Conservation (phyloP, 1,139 yeast species). For the Suhomyces taliae region DNA sequence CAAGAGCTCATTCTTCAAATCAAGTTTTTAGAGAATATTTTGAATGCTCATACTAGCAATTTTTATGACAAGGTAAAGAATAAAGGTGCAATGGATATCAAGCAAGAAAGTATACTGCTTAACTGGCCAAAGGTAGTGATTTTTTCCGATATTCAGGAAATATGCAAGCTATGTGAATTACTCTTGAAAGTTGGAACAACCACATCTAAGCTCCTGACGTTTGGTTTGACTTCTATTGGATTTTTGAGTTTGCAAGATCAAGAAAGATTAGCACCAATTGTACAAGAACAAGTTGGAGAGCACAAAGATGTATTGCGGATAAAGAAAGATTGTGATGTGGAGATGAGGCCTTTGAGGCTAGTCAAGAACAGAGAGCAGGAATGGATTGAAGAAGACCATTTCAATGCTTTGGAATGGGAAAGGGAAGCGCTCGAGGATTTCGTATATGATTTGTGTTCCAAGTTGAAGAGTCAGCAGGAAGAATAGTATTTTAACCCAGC, state of each 20-base stretch:
- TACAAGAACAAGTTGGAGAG: no score
- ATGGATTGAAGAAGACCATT: constrained; percentile 16
- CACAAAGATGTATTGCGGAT: no score
- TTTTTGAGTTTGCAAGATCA: background rate
- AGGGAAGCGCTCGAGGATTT: constrained; percentile 18
- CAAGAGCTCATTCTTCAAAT: constrained; percentile 13
- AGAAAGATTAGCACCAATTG: background rate
- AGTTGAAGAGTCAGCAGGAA: background rate
- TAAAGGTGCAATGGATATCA: background rate
- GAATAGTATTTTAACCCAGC: background rate
- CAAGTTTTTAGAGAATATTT: constrained; percentile 12
- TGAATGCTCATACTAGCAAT: constrained; percentile 15
- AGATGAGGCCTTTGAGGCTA: no score
- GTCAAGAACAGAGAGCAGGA: background rate
- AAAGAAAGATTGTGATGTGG: no score
- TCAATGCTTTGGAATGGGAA: constrained; percentile 27
- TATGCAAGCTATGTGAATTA: constrained; percentile 18
- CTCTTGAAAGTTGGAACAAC: constrained; percentile 22
- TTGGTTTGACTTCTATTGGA: constrained; percentile 18
- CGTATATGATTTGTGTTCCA: constrained; percentile 1
- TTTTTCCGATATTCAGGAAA: constrained; percentile 17
- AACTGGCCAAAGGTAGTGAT: constrained; percentile 17
- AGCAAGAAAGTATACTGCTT: constrained; percentile 2
- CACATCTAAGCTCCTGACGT: constrained; percentile 21
- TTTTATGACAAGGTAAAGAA: background rate